Conservation (phyloP, 208 protist species). For the Leishmania guyanensis region DNA sequence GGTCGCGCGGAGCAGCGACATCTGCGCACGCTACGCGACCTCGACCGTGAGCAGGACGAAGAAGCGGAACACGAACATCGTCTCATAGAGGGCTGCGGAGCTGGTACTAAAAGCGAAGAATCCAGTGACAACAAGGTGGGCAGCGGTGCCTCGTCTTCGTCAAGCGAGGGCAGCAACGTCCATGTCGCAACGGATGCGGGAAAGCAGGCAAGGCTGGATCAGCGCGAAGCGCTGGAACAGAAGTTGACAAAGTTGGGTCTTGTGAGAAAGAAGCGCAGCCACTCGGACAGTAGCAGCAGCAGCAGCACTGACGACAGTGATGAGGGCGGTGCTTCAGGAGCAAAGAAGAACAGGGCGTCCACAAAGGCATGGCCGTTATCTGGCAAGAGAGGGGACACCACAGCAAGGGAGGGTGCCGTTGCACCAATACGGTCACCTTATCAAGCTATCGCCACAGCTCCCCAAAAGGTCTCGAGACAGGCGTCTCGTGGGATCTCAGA, state of each 20-base stretch:
- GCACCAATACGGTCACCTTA: background rate
- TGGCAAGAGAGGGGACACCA: background rate
- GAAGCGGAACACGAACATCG: conserved; percentile 34
- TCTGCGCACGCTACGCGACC: conserved; percentile 66
- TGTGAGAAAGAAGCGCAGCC: conserved; percentile 3
- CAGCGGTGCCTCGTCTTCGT: background rate
- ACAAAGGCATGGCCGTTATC: background rate
- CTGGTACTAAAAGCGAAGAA: background rate
- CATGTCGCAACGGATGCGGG: conserved; percentile 7
- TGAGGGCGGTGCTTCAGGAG: background rate
- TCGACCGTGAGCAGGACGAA: conserved; percentile 58
- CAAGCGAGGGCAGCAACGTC: background rate
- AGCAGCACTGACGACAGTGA: conserved; percentile 16
- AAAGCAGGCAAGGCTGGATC: conserved; percentile 5
- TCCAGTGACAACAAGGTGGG: background rate
- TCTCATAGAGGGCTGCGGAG: conserved; percentile 15
- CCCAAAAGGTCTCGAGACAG: background rate
- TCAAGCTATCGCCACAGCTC: background rate
- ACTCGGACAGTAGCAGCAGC: conserved; percentile 23
- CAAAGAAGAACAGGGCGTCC: background rate
- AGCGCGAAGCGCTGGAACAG: conserved; percentile 9
- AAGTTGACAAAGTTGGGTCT: conserved; percentile 14
- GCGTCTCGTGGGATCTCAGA: background rate
- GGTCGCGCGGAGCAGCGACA: conserved; percentile 78
- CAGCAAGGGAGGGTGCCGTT: too few relatives aligned